Evolutionary conservation across 2,329 filamentous ascomycete genomes (phyloP).

Genomic region (Beauveria sp.): DNA sequence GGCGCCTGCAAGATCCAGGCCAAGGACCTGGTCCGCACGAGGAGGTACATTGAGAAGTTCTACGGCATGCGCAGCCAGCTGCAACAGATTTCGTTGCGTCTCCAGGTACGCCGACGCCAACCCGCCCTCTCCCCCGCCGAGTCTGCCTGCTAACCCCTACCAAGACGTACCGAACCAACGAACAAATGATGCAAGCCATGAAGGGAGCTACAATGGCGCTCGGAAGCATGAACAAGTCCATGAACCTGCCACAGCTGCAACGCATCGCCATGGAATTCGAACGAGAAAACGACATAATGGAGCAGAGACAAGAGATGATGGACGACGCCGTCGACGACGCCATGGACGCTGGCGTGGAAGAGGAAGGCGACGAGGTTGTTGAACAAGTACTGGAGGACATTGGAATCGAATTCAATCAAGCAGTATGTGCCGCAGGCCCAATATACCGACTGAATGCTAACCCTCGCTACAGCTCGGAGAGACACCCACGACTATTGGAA

Average conservation of each 20-base stretch:
- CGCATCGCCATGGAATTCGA: conserved; percentile 99
- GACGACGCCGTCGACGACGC: conserved; percentile 97
- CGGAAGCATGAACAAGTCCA: conserved; percentile 93
- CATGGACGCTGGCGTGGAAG: conserved; percentile 82
- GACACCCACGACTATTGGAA: conserved; percentile 77
- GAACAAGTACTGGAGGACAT: conserved; percentile 97
- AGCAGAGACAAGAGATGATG: conserved; percentile 99
- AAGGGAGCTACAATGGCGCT: conserved; percentile 91
- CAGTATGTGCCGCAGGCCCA: conserved; percentile 51
- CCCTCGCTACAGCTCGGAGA: conserved; percentile 65
- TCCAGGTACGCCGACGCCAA: conserved; percentile 57
- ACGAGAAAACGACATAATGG: conserved; percentile 98
- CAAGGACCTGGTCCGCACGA: conserved; percentile 88
- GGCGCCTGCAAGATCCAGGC: conserved; percentile 98
- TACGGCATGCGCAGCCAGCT: conserved; percentile 96
- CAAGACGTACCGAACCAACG: conserved; percentile 93
- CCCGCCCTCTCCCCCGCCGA: neutral
- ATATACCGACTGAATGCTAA: conserved; percentile 17
- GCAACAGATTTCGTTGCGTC: conserved; percentile 88
- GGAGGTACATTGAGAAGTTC: conserved; percentile 95
- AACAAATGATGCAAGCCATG: conserved; percentile 99
- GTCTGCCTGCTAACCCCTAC: neutral
- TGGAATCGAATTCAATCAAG: conserved; percentile 82
- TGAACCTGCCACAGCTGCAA: conserved; percentile 93
- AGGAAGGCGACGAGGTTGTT: conserved; percentile 93